Conservation (phyloP, 306 rosid species). For the Pyrus communis region DNA sequence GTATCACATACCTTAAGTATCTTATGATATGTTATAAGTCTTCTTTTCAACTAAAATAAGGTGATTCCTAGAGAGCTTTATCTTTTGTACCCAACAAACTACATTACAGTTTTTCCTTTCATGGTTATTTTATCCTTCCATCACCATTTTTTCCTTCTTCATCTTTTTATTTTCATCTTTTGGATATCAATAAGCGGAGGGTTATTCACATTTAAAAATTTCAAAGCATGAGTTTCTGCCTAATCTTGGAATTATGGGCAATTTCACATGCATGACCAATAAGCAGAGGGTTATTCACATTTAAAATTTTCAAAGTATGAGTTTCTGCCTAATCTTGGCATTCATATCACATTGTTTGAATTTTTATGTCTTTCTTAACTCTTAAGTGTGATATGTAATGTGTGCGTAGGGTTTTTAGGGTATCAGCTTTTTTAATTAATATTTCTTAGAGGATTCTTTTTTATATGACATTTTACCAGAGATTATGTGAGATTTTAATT, state of each 20-base stretch:
- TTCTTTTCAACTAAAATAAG: neutral
- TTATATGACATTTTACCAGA: neutral
- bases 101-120: neutral
- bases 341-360: neutral
- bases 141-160: neutral
- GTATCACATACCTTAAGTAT: slow-evolving; percentile 8
- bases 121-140: neutral
- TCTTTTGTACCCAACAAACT: neutral
- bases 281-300: neutral
- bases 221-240: neutral
- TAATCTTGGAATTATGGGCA: neutral
- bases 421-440: neutral
- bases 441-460: neutral
- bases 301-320: neutral
- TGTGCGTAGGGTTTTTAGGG: neutral
- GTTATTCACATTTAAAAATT: neutral
- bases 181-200: neutral
- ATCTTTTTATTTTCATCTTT: neutral
- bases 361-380: neutral
- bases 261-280: neutral
- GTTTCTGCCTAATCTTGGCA: neutral
- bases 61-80: neutral
- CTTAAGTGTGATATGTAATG: neutral
- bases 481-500: neutral
- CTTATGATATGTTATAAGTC: slow-evolving; percentile 3